phyloP scores from a whole-genome alignment of 306 rosid genomes.

The Erythrophleum fordii region DNA sequence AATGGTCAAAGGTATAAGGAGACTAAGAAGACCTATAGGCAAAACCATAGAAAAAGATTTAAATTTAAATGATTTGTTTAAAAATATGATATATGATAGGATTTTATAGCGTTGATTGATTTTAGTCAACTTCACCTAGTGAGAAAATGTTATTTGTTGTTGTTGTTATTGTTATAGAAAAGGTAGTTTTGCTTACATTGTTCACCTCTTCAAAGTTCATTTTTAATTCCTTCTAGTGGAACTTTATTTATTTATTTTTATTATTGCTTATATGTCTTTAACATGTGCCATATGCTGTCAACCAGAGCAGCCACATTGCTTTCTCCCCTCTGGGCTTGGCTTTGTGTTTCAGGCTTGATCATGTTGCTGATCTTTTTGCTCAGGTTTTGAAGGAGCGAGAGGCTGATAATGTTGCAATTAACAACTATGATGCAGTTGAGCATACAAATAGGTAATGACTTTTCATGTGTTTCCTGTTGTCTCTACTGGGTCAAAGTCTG shows the following conservation, averaged over 20 bases:
- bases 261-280: constrained; percentile 6
- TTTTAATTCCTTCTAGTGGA: neutral
- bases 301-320: neutral
- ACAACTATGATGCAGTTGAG: constrained; percentile 55
- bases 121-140: too few relatives aligned
- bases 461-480: constrained; percentile 15
- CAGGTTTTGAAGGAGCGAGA: constrained; percentile 97
- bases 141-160: constrained; percentile 1
- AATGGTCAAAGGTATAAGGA: too few relatives aligned
- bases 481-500: neutral
- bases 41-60: too few relatives aligned
- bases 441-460: constrained; percentile 62
- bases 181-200: neutral
- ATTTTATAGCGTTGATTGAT: too few relatives aligned
- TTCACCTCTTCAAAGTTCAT: neutral
- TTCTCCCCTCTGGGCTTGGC: constrained; percentile 20
- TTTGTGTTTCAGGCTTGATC: constrained; percentile 29
- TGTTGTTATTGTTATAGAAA: neutral
- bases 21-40: too few relatives aligned
- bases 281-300: constrained; percentile 1
- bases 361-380: constrained; percentile 32
- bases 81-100: too few relatives aligned
- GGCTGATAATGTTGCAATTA: constrained; percentile 59
- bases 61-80: too few relatives aligned
- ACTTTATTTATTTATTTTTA: neutral